A percentile compares a stretch with the other conserved stretches of the same genome.
These are phyloP conservation scores for Nepenthes alata DNA, from an alignment of 179 eudicot species.

Conservation along the genomic window DNA sequence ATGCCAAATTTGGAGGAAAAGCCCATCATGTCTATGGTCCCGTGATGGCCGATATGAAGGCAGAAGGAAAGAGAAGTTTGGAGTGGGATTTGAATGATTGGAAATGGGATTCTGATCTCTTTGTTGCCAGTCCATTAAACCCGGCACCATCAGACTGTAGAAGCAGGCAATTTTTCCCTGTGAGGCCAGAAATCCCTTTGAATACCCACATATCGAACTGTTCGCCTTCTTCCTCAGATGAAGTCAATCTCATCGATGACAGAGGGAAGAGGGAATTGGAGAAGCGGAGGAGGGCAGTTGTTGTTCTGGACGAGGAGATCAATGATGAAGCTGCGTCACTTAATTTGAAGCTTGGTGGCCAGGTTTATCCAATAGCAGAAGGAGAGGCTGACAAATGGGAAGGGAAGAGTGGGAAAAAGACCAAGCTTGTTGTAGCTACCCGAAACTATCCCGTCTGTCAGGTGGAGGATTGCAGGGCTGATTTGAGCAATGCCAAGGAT, in stretches of 20 bases:
- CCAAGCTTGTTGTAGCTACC: slow-evolving; percentile 33
- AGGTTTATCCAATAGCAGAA: slow-evolving; percentile 36
- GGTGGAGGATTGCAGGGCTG: slow-evolving; percentile 67
- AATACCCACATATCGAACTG: slow-evolving; percentile 24
- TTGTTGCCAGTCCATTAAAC: slow-evolving; percentile 45
- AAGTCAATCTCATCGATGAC: slow-evolving; percentile 17
- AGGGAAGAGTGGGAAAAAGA: slow-evolving; percentile 48
- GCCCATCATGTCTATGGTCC: slow-evolving; percentile 29
- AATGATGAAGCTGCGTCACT: slow-evolving; percentile 42
- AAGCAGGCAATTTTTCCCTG: slow-evolving; percentile 39
- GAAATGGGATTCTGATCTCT: slow-evolving; percentile 84
- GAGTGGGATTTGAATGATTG: slow-evolving; percentile 94
- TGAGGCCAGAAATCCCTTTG: slow-evolving; percentile 23
- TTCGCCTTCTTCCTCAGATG: slow-evolving; percentile 32
- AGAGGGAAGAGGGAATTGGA: slow-evolving; percentile 40
- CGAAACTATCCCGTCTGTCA: slow-evolving; percentile 54
- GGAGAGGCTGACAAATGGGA: slow-evolving; percentile 31
- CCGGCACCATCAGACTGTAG: slow-evolving; percentile 31
- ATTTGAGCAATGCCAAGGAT: slow-evolving; percentile 64
- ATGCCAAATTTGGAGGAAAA: slow-evolving; percentile 36
- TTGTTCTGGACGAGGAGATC: slow-evolving; percentile 32
- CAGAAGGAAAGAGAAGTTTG: slow-evolving; percentile 45
- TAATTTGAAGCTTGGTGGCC: slow-evolving; percentile 62
- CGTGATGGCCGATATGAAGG: slow-evolving; percentile 29
- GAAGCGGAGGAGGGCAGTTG: slow-evolving; percentile 42